Evolutionary conservation across 2,329 filamentous ascomycete species (phyloP), one percentile per base, ranked within the genome.

Genomic region (Ciborinia camelliae): DNA sequence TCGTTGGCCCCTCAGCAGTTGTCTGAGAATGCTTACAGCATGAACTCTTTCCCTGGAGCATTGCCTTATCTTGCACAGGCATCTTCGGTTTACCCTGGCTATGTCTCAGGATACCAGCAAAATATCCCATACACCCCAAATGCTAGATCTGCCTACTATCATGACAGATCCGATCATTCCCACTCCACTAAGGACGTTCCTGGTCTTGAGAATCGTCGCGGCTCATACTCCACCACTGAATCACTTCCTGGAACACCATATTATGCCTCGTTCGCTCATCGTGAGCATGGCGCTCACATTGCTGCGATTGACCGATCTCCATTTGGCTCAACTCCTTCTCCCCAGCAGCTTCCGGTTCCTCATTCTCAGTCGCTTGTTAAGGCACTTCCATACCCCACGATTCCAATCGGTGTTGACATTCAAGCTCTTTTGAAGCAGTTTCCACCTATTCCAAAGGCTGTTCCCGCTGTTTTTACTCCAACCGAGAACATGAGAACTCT

Each of bases 381-480:
- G 68, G 62, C 73, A 15, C 65, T 75, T 45, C 68, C 70, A 60
- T 76, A 75, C 39, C 67, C 70, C 57, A 75, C 69, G 37, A 70
- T 74, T 59, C 70, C 73, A 30, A 68, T 72, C 50, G 72, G 74
- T 65, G 66, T 74, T 63, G 74, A 75, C 66, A 76, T 92, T 60
- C 86, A 91, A 64, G 84, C 84, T 26, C 78, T 93, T 57, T 81
- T 91, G 51, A 81, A 88, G 72, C 86, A 90, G 74, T 88, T 92
- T n/a, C 95, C 95, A 23, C 78, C 87, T 0, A 90, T 99, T 68
- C 95, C 95, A 26, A 84, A 86, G 68, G 94, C 95, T 59, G 93
- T 99, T 53, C 94, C 94, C 20, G 94, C 95, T 8, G 88, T 92
- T 69, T 93, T 91, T 74, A 92, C 90, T 65, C 91, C 92, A 35